These are phyloP conservation scores for Cucurbita maxima DNA, from an alignment of 306 rosid genomes.

Conservation along the genomic window DNA sequence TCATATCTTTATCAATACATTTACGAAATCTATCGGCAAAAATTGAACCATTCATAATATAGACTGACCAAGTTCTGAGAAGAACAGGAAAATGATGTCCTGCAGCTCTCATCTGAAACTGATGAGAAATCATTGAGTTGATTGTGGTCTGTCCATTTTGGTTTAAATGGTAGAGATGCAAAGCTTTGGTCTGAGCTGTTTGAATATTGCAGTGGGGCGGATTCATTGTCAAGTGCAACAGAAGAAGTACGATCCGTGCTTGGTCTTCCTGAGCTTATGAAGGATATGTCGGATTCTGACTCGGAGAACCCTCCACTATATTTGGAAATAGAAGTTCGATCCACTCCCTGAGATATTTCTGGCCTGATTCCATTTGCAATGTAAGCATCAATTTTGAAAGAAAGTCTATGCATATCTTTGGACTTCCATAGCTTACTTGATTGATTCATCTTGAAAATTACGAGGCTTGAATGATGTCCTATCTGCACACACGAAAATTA, in stretches of 20 bases:
- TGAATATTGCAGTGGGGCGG: constrained; percentile 34
- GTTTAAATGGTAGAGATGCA: constrained; percentile 26
- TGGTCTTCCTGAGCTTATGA: constrained; percentile 66
- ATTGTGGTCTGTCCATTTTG: constrained; percentile 22
- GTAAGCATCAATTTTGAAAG: not conserved
- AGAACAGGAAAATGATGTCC: constrained; percentile 47
- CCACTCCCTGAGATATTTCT: constrained; percentile 13
- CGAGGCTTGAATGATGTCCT: constrained; percentile 47
- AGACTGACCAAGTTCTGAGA: constrained; percentile 47
- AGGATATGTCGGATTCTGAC: constrained; percentile 69
- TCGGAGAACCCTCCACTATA: constrained; percentile 31
- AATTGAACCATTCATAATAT: not conserved
- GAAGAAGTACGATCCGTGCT: constrained; percentile 55
- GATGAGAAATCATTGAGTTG: constrained; percentile 28
- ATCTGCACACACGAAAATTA: constrained; percentile 9
- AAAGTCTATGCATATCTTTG: not conserved
- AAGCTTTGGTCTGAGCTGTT: constrained; percentile 56
- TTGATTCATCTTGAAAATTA: constrained; percentile 30
- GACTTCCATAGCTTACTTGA: constrained; percentile 25
- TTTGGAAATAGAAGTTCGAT: constrained; percentile 26
- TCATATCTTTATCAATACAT: not conserved
- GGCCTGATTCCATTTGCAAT: constrained; percentile 22
- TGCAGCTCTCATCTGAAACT: constrained; percentile 33
- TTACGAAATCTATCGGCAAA: not conserved
- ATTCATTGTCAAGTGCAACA: constrained; percentile 35